These are phyloP conservation scores for Sophora flavescens DNA, from an alignment of 306 rosid genomes.

Conservation along the genomic window DNA sequence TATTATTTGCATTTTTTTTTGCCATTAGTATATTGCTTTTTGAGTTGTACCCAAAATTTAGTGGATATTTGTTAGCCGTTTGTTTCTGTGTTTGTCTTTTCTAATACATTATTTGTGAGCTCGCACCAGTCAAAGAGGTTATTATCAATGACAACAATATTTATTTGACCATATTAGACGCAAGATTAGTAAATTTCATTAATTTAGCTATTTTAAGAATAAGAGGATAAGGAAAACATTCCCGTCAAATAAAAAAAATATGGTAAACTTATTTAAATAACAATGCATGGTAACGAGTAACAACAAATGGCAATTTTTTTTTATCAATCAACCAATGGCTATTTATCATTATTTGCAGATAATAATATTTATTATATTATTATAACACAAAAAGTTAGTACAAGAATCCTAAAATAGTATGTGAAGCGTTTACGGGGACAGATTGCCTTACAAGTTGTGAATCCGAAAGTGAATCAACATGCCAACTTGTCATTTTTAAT, in stretches of 20 bases:
- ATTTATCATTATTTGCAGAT: not conserved
- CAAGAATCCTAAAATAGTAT: too few species aligned
- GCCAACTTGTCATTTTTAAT: not conserved
- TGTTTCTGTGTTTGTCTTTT: not conserved
- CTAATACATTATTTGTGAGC: constrained; percentile 4
- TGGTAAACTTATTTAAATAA: not conserved
- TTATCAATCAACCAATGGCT: not conserved
- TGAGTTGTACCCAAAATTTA: constrained; percentile 6
- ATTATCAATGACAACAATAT: not conserved
- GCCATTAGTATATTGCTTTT: not conserved
- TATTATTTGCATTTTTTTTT: not conserved
- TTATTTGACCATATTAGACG: too few species aligned
- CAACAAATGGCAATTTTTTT: too few species aligned
- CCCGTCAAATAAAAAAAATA: too few species aligned
- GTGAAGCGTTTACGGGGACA: not conserved
- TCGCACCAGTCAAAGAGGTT: not conserved
- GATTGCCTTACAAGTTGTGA: not conserved
- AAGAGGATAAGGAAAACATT: too few species aligned
- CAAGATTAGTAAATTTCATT: too few species aligned
- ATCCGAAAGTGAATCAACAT: not conserved
- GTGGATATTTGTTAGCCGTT: not conserved
- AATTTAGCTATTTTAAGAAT: too few species aligned
- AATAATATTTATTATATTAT: too few species aligned
- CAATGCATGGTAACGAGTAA: not conserved
- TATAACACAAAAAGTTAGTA: too few species aligned